phyloP scores from a whole-genome alignment of 2,329 filamentous ascomycete species.

The Beauveria medogensis region DNA sequence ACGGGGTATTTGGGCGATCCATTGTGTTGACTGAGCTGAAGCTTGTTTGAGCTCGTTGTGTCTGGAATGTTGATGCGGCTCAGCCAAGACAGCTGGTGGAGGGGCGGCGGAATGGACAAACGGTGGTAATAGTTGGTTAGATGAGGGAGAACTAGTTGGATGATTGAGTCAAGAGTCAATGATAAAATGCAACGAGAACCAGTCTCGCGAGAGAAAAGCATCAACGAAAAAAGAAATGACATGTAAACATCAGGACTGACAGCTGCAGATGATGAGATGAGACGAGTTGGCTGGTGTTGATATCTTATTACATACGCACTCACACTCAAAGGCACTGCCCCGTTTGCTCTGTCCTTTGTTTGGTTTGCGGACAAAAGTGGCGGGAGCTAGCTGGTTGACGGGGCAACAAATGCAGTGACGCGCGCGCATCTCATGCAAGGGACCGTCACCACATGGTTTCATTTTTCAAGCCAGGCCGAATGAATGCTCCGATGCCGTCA shows the following conservation, averaged over 20 bases:
- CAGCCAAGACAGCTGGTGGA: constrained; percentile 8
- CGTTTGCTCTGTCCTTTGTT: constrained; percentile 4
- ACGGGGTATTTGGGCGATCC: constrained; percentile 43
- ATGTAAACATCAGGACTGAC: constrained; percentile 1
- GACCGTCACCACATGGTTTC: neutral
- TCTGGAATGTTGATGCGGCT: constrained; percentile 21
- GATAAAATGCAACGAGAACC: neutral
- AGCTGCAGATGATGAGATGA: neutral
- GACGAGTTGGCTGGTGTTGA: neutral
- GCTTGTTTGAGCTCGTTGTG: constrained; percentile 6
- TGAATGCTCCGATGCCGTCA: neutral
- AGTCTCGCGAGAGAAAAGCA: neutral
- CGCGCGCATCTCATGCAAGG: neutral
- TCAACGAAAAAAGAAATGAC: neutral
- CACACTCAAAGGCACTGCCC: neutral
- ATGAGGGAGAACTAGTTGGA: neutral
- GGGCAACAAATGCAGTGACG: neutral
- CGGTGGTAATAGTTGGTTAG: neutral
- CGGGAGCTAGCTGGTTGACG: constrained; percentile 1
- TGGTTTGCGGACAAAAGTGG: neutral
- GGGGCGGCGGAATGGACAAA: constrained; percentile 5
- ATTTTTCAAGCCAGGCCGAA: neutral
- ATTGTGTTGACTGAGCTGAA: constrained; percentile 24
- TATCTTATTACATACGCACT: neutral
- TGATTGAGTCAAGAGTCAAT: neutral